phyloP scores from a whole-genome alignment of 2,329 filamentous ascomycete species.

The Pseudocercospora ulei region DNA sequence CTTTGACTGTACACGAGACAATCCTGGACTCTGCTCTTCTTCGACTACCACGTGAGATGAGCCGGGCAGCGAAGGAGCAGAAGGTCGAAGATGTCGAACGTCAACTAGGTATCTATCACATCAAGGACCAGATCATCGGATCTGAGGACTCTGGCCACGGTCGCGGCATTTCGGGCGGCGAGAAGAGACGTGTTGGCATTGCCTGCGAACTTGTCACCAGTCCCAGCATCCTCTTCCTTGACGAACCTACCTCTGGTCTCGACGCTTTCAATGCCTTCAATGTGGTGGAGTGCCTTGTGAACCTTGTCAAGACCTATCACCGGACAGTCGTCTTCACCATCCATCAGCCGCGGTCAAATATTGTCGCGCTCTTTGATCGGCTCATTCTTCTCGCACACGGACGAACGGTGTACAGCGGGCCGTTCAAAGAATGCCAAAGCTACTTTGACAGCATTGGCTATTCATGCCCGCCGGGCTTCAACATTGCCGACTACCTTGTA shows the following conservation, averaged over 20 bases:
- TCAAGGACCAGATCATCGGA: conserved; percentile 88
- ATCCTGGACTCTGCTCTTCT: conserved; percentile 89
- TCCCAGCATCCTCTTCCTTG: conserved; percentile 90
- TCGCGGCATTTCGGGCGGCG: conserved; percentile 90
- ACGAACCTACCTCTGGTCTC: conserved; percentile 91
- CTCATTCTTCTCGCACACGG: conserved; percentile 85
- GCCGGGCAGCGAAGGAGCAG: conserved; percentile 74
- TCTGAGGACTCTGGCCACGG: conserved; percentile 91
- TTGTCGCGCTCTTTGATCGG: conserved; percentile 91
- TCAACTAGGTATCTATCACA: conserved; percentile 87
- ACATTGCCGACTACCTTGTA: conserved; percentile 95
- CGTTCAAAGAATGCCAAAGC: conserved; percentile 74
- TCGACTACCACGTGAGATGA: conserved; percentile 87
- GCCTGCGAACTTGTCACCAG: conserved; percentile 96
- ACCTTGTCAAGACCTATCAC: conserved; percentile 89
- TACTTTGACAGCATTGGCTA: conserved; percentile 93
- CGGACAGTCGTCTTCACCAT: conserved; percentile 97
- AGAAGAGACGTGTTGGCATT: conserved; percentile 92
- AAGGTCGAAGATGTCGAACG: conserved; percentile 86
- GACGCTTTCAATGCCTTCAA: conserved; percentile 98
- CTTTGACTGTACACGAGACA: conserved; percentile 92
- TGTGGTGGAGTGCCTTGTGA: conserved; percentile 90
- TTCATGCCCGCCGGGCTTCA: conserved; percentile 88
- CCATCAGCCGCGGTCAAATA: conserved; percentile 94
- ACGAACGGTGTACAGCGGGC: conserved; percentile 84